phyloP scores from a whole-genome alignment of 176 grass and related monocot genomes.

The Calamus simplicifolius region DNA sequence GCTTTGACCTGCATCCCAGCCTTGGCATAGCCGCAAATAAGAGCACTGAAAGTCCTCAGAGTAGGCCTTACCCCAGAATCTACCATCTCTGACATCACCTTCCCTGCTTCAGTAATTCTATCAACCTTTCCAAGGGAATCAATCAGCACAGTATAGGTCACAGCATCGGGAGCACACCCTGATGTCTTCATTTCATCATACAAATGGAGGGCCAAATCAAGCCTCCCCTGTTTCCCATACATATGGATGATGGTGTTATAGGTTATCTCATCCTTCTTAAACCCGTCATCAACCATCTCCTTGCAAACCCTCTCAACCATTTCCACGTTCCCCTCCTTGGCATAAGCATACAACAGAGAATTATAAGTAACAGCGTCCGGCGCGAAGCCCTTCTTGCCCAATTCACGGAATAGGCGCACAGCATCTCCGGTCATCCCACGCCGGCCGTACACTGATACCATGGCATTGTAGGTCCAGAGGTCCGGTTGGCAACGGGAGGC shows the following conservation, averaged over 20 bases:
- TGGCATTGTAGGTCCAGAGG: slow-evolving; percentile 91
- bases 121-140: slow-evolving; percentile 85
- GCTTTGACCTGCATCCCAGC: slow-evolving; percentile 59
- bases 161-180: slow-evolving; percentile 67
- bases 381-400: slow-evolving; percentile 55
- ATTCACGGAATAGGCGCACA: slow-evolving; percentile 54
- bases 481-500: slow-evolving; percentile 55
- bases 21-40: slow-evolving; percentile 89
- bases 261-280: slow-evolving; percentile 79
- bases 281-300: slow-evolving; percentile 69
- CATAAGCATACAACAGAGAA: slow-evolving; percentile 71
- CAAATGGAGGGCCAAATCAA: slow-evolving; percentile 56
- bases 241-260: slow-evolving; percentile 96
- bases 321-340: slow-evolving; percentile 44
- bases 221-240: slow-evolving; percentile 71
- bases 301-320: slow-evolving; percentile 68
- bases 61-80: slow-evolving; percentile 73
- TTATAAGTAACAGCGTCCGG: slow-evolving; percentile 85
- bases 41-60: slow-evolving; percentile 65
- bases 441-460: slow-evolving; percentile 66
- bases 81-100: slow-evolving; percentile 62
- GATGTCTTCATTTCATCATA: slow-evolving; percentile 78
- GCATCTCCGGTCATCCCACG: slow-evolving; percentile 46
- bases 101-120: slow-evolving; percentile 71
- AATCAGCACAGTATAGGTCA: slow-evolving; percentile 79